These are phyloP conservation scores for Flaveria robusta DNA, from an alignment of 129 eudicot genomes.

Conservation along the genomic window DNA sequence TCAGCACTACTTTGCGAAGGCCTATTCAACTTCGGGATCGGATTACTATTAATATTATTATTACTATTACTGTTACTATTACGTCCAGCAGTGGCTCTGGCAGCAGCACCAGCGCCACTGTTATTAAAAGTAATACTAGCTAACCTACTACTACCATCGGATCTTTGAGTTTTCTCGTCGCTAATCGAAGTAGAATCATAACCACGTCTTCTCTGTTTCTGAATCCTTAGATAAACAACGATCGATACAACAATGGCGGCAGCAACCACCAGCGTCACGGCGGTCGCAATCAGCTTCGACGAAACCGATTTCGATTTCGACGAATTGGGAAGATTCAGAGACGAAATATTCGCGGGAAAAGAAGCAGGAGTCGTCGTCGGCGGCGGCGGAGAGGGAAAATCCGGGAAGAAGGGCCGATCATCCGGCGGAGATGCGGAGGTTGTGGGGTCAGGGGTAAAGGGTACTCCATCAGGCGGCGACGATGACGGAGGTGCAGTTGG, in stretches of 20 bases:
- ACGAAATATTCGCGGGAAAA: conserved; percentile 73
- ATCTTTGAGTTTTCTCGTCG: conserved; percentile 46
- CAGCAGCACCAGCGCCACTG: background rate
- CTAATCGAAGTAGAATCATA: conserved; percentile 23
- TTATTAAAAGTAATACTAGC: background rate
- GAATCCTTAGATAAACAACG: conserved; percentile 43
- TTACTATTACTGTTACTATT: conserved; percentile 7
- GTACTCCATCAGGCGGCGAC: conserved; percentile 19
- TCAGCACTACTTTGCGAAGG: conserved; percentile 77
- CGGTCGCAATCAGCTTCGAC: conserved; percentile 56
- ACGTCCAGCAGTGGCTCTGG: accelerated
- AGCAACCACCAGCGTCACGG: conserved; percentile 57
- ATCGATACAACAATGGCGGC: conserved; percentile 49
- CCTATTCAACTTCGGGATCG: conserved; percentile 47
- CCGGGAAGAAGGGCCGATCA: conserved; percentile 48
- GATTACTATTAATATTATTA: background rate
- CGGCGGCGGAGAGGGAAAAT: conserved; percentile 36
- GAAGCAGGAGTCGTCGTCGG: conserved; percentile 48
- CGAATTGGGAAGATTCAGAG: conserved; percentile 51
- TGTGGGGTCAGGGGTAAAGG: conserved; percentile 45
- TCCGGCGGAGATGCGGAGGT: conserved; percentile 37
- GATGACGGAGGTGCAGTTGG: conserved; percentile 26
- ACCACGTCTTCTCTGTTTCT: conserved; percentile 22
- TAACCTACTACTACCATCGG: conserved; percentile 35
- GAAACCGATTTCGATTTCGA: conserved; percentile 57